These are phyloP conservation scores for Amanita thiersii DNA, from an alignment of 768 basidiomycete species.

Conservation along the genomic window DNA sequence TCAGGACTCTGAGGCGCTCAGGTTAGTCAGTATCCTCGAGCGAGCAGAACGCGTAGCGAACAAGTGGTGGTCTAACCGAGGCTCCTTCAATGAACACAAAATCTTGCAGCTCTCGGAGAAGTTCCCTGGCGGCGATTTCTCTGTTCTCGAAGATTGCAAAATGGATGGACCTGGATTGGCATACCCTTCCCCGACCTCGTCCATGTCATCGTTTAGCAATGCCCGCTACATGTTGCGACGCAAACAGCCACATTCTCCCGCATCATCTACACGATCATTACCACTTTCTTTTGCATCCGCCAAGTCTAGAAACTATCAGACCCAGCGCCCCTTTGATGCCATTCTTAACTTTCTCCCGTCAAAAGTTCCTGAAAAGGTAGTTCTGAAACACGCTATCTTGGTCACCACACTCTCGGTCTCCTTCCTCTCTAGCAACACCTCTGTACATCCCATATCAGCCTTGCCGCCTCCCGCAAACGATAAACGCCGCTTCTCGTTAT, in stretches of 20 bases:
- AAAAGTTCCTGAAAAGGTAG: conserved; percentile 28
- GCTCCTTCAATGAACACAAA: conserved; percentile 7
- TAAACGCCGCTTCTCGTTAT: conserved; percentile 8
- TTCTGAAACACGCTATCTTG: conserved; percentile 36
- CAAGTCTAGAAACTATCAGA: neutral
- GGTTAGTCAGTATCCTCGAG: conserved; percentile 31
- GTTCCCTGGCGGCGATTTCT: conserved; percentile 24
- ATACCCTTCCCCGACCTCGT: conserved; percentile 1
- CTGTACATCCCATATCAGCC: neutral
- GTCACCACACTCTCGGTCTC: conserved; percentile 31
- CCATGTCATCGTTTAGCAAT: neutral
- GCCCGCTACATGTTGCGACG: neutral
- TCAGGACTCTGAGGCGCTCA: conserved; percentile 29
- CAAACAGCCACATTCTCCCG: neutral
- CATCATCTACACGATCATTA: conserved; percentile 3
- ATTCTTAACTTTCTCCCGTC: conserved; percentile 36
- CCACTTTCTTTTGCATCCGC: neutral
- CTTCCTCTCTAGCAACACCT: conserved; percentile 17
- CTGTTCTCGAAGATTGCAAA: conserved; percentile 17
- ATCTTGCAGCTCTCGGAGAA: conserved; percentile 27
- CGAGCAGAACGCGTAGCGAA: conserved; percentile 29
- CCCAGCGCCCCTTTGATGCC: conserved; percentile 27
- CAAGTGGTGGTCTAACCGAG: conserved; percentile 15
- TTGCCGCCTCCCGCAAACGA: neutral
- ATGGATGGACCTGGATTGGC: conserved; percentile 6